These are phyloP conservation scores for Xylariaceae sp. DNA, from an alignment of 2,329 filamentous ascomycete genomes.

Conservation along the genomic window DNA sequence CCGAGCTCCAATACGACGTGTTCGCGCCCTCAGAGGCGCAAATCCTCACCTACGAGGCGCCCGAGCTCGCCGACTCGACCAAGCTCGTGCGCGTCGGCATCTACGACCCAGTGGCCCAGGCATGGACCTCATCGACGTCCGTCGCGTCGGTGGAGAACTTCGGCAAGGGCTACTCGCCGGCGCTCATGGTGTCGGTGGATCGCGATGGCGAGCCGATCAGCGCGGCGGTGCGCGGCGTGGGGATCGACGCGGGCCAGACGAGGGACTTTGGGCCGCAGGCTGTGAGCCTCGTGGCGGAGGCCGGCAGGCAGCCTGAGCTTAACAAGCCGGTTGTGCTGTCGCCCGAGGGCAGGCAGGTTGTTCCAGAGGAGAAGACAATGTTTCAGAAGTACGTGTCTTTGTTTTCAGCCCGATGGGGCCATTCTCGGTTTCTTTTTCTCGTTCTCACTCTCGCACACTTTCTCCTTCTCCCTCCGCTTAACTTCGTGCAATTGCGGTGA, in stretches of 20 bases:
- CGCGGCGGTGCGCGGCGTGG: conserved; percentile 49
- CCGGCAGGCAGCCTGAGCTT: conserved; percentile 53
- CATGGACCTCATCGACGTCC: conserved; percentile 52
- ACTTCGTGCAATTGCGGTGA: background rate
- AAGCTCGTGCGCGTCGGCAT: conserved; percentile 53
- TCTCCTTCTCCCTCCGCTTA: background rate
- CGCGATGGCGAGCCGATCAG: conserved; percentile 41
- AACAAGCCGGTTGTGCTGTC: conserved; percentile 60
- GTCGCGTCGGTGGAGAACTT: conserved; percentile 54
- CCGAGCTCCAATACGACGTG: conserved; percentile 52
- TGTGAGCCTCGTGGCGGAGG: conserved; percentile 42
- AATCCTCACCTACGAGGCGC: conserved; percentile 51
- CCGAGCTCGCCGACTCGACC: conserved; percentile 43
- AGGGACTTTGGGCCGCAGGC: conserved; percentile 60
- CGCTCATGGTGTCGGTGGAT: conserved; percentile 50
- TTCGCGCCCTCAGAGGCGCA: conserved; percentile 40
- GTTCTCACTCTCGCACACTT: background rate
- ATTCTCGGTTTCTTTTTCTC: background rate
- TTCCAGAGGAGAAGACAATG: conserved; percentile 57
- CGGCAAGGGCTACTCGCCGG: conserved; percentile 55
- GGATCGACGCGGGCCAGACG: conserved; percentile 59
- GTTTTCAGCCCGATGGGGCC: background rate
- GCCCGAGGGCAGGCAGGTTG: conserved; percentile 54
- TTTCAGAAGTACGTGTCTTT: conserved; percentile 57
- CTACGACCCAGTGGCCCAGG: conserved; percentile 43